Percentiles rank a stretch among this genome's conserved stretches.
phyloP scores from a whole-genome alignment of 2,329 filamentous ascomycete genomes.

The Nigrospora sphaerica region DNA sequence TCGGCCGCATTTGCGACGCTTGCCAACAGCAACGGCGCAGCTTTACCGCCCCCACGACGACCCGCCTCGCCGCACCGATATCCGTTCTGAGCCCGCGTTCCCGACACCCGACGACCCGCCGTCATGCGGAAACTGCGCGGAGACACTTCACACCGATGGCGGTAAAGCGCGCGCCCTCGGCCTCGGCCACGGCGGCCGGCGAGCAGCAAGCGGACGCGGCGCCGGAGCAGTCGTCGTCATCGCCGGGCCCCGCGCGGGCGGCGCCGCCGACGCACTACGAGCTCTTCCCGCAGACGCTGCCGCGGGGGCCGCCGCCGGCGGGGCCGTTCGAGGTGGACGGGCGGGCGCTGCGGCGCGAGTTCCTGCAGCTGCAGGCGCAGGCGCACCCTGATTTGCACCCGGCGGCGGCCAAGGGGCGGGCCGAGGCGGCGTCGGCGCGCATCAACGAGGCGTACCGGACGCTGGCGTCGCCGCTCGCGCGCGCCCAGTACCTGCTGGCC shows the following conservation, averaged over 20 bases:
- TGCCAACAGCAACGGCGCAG: constrained; percentile 14
- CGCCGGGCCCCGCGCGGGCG: not conserved
- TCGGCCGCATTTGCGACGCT: constrained; percentile 18
- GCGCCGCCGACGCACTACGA: constrained; percentile 63
- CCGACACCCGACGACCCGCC: too few species aligned
- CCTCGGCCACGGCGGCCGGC: too few species aligned
- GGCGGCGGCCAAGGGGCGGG: constrained; percentile 45
- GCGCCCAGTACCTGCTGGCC: constrained; percentile 81
- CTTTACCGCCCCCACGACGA: not conserved
- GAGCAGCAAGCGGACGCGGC: not conserved
- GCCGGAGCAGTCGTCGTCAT: not conserved
- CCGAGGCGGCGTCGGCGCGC: constrained; percentile 70
- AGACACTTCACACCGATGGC: too few species aligned
- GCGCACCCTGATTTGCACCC: constrained; percentile 68
- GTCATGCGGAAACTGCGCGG: too few species aligned
- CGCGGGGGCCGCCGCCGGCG: constrained; percentile 67
- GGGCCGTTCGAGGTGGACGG: constrained; percentile 72
- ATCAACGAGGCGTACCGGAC: constrained; percentile 94
- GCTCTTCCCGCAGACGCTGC: constrained; percentile 77
- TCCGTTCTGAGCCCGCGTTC: not conserved
- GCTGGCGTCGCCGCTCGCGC: constrained; percentile 65
- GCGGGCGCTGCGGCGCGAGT: constrained; percentile 69
- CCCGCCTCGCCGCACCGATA: constrained; percentile 1
- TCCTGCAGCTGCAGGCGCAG: constrained; percentile 72
- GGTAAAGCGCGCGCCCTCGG: too few species aligned